Percentiles rank a stretch among this genome's conserved stretches.
Conservation (phyloP, 108 stramenopile species). For the Stephanodiscus minutulus region DNA sequence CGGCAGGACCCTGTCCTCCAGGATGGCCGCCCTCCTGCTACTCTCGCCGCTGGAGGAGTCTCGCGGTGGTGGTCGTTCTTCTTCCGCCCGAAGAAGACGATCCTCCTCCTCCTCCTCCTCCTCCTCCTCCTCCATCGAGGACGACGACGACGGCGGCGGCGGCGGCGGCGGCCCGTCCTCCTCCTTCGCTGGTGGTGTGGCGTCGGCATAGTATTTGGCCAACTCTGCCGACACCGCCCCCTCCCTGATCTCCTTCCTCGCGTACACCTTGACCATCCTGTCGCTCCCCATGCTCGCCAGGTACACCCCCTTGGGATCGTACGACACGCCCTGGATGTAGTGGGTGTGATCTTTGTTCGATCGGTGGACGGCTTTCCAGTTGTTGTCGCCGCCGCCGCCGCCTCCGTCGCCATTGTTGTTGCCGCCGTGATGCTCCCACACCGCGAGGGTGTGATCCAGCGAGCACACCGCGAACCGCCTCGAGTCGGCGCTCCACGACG, state of each 20-base stretch:
- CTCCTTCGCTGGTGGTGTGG: no score
- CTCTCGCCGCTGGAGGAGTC: slow-evolving; percentile 41
- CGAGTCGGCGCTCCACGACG: slow-evolving; percentile 75
- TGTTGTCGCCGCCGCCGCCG: slow-evolving; percentile 5
- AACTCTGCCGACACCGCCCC: slow-evolving; percentile 46
- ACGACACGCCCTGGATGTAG: slow-evolving; percentile 88
- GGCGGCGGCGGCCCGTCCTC: background rate
- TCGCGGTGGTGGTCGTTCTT: slow-evolving; percentile 14
- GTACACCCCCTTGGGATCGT: slow-evolving; percentile 86
- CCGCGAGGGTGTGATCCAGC: slow-evolving; percentile 67
- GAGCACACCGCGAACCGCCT: slow-evolving; percentile 73
- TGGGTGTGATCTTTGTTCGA: slow-evolving; percentile 74
- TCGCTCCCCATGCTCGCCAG: slow-evolving; percentile 87
- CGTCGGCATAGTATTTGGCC: slow-evolving; percentile 45
- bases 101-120: slow-evolving; percentile 20
- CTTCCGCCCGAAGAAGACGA: slow-evolving; percentile 6
- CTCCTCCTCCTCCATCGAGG: background rate
- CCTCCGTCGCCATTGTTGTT: slow-evolving; percentile 14
- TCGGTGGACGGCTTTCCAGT: slow-evolving; percentile 67
- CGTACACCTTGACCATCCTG: slow-evolving; percentile 79
- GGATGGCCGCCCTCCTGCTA: slow-evolving; percentile 14
- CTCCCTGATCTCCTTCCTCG: slow-evolving; percentile 60
- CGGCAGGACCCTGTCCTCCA: slow-evolving; percentile 22
- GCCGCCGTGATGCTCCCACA: slow-evolving; percentile 56
- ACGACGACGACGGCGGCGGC: background rate